These are phyloP conservation scores for Nakaseomyces bracarensis DNA, from an alignment of 1,139 yeast species.

Conservation along the genomic window DNA sequence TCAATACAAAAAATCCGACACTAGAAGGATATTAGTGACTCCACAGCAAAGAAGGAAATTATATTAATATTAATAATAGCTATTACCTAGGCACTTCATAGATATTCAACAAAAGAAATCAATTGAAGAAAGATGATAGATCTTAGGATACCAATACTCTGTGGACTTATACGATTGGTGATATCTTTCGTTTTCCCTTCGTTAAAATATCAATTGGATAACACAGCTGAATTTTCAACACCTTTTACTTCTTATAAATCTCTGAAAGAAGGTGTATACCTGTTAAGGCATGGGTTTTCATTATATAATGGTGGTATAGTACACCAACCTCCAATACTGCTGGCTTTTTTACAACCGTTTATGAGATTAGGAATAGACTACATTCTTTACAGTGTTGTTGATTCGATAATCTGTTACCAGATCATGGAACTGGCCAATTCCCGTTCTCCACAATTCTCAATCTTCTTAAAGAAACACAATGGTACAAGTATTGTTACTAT, in stretches of 20 bases:
- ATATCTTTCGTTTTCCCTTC: constrained; percentile 23
- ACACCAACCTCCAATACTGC: constrained; percentile 72
- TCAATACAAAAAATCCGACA: no score
- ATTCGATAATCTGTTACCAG: constrained; percentile 35
- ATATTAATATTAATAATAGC: no score
- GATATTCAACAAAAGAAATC: no score
- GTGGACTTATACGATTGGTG: constrained; percentile 12
- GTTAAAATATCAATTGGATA: constrained; percentile 35
- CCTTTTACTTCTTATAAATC: constrained; percentile 35
- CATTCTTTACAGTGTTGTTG: constrained; percentile 27
- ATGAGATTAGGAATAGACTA: neutral
- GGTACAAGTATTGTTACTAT: constrained; percentile 28
- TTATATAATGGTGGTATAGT: constrained; percentile 82
- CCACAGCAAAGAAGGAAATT: no score
- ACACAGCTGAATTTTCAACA: constrained; percentile 57
- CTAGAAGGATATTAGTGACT: no score
- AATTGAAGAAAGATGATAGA: neutral
- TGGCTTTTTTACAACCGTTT: constrained; percentile 28
- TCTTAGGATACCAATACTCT: constrained; percentile 1
- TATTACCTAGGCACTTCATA: no score
- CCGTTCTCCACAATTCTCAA: neutral
- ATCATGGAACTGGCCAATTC: constrained; percentile 30
- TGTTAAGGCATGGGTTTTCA: constrained; percentile 49
- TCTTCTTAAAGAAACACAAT: neutral
- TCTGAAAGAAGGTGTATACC: constrained; percentile 71